Evolutionary conservation across 345 rosid species (phyloP).

Genomic region (Eucalyptus albens): DNA sequence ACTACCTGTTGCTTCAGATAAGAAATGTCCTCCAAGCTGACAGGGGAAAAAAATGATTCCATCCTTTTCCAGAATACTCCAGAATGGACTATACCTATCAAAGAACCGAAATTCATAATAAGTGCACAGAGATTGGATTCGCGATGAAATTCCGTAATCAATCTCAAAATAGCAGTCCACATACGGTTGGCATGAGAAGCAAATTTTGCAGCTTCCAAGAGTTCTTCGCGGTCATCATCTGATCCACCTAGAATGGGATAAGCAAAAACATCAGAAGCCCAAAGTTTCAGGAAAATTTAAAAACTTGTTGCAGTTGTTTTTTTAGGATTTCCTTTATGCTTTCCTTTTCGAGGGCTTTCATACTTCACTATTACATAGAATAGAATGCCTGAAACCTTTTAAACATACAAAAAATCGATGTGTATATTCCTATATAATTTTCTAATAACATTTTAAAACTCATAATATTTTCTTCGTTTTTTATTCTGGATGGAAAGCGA

Average conservation of each 20-base stretch:
- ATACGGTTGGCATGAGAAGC: constrained; percentile 36
- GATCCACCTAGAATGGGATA: constrained; percentile 23
- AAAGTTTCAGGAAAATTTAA: not conserved
- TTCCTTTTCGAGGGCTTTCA: not conserved
- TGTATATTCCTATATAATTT: not conserved
- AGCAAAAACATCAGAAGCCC: not conserved
- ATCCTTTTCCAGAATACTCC: constrained; percentile 39
- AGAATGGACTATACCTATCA: constrained; percentile 33
- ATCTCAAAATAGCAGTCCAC: not conserved
- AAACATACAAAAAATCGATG: not conserved
- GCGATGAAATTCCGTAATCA: not conserved
- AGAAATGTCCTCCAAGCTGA: constrained; percentile 14
- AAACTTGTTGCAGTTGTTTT: not conserved
- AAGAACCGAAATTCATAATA: not conserved
- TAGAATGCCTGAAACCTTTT: not conserved
- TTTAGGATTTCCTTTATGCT: not conserved
- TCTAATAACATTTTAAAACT: not conserved
- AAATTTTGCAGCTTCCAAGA: constrained; percentile 32
- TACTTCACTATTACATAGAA: not conserved
- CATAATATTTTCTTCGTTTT: not conserved
- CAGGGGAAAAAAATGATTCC: constrained; percentile 22
- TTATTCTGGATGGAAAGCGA: not conserved
- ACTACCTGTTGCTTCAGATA: constrained; percentile 37
- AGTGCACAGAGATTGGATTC: not conserved
- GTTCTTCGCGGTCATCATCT: constrained; percentile 46